Evolutionary conservation across 257 asterid genomes (phyloP).

Genomic region (Primulina tabacum): DNA sequence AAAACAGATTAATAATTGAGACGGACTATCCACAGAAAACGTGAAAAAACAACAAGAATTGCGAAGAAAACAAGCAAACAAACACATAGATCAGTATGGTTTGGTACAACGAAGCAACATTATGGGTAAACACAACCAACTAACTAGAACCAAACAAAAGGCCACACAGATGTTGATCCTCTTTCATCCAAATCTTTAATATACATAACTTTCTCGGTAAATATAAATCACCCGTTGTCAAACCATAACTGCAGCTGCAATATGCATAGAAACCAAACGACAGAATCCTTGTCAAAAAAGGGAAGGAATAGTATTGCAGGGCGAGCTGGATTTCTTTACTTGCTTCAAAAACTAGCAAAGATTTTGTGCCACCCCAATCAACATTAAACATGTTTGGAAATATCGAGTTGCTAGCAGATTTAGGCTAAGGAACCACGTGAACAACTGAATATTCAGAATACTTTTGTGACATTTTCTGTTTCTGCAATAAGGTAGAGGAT

Average conservation of each 20-base stretch:
- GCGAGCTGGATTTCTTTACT: neutral
- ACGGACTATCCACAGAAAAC: too few species aligned
- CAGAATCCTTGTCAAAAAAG: too few species aligned
- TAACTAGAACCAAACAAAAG: constrained; percentile 7
- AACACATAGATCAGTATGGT: neutral
- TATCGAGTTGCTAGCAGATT: neutral
- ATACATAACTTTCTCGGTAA: constrained; percentile 8
- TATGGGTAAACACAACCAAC: neutral
- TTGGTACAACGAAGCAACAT: constrained; percentile 6
- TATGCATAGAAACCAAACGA: neutral
- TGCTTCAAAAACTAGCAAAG: neutral
- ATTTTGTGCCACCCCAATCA: neutral
- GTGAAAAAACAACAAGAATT: too few species aligned
- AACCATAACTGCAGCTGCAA: neutral
- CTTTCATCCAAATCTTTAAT: constrained; percentile 15
- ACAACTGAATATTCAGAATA: neutral
- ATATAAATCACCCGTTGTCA: neutral
- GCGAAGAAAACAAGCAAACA: neutral
- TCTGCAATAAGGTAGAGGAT: constrained; percentile 15
- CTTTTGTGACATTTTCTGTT: constrained; percentile 9
- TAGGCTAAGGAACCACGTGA: neutral
- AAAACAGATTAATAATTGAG: constrained; percentile 16
- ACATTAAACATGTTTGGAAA: neutral
- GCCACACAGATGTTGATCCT: neutral
- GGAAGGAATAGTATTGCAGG: too few species aligned